phyloP scores from a whole-genome alignment of 169 alveolate species.

The Cryptosporidium felis region DNA sequence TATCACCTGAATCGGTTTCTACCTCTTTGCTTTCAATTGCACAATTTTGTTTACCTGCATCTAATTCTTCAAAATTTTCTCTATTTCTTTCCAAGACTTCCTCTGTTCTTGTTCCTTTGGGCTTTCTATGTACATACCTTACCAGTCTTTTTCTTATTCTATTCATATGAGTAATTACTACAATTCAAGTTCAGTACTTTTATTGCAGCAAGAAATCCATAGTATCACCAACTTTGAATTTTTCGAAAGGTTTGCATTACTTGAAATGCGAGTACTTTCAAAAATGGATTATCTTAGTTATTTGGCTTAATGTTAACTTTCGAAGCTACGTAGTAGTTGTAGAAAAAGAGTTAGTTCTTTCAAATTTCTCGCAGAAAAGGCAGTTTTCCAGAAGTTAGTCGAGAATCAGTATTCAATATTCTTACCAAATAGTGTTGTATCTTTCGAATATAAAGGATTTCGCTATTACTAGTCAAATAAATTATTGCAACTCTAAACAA shows the following conservation, averaged over 20 bases:
- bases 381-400: too few relatives aligned
- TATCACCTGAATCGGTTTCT: constrained; percentile 7
- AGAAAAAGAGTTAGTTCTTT: too few relatives aligned
- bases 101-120: constrained; percentile 40
- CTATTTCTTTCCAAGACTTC: neutral
- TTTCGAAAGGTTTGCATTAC: neutral
- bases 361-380: too few relatives aligned
- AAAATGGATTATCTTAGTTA: neutral
- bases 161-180: constrained; percentile 25
- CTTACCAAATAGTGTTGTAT: too few relatives aligned
- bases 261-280: neutral
- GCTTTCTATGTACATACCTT: constrained; percentile 55
- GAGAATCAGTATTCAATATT: too few relatives aligned
- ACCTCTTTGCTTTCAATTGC: neutral
- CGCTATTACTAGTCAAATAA: too few relatives aligned
- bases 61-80: neutral
- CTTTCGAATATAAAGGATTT: too few relatives aligned
- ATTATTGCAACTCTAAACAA: too few relatives aligned
- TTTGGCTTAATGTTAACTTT: too few relatives aligned
- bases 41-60: neutral
- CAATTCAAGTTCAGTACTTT: neutral
- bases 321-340: too few relatives aligned
- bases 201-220: neutral
- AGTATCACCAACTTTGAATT: neutral
- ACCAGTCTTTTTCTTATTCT: constrained; percentile 17